Conservation (phyloP, 2,329 filamentous ascomycete genomes). For the Thielaviopsis ethacetica region DNA sequence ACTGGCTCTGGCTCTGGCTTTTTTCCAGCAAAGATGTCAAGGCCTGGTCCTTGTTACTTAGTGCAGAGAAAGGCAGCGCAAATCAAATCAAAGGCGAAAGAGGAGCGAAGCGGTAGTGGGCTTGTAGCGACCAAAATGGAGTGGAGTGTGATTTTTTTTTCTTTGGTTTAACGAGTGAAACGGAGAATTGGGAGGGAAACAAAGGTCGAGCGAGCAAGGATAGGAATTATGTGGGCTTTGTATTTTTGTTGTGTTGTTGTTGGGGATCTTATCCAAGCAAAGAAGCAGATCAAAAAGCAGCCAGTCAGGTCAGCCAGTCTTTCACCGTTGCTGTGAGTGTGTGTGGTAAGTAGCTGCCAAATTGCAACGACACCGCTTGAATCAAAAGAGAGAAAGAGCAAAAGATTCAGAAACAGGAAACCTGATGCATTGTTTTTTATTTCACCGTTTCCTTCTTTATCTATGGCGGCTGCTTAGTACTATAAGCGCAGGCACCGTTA, state of each 20-base stretch:
- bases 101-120: neutral
- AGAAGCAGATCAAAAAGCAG: neutral
- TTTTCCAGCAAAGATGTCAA: neutral
- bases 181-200: constrained; percentile 1
- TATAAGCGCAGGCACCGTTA: too few relatives aligned
- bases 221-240: constrained; percentile 3
- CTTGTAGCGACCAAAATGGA: neutral
- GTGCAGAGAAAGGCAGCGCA: neutral
- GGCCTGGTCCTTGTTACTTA: neutral
- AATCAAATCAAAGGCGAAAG: neutral
- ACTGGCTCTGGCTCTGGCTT: too few relatives aligned
- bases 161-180: too few relatives aligned
- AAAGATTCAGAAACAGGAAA: too few relatives aligned
- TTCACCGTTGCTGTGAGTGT: neutral
- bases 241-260: constrained; percentile 7
- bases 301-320: neutral
- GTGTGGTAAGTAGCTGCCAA: too few relatives aligned
- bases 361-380: too few relatives aligned
- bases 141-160: too few relatives aligned
- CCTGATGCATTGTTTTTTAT: too few relatives aligned
- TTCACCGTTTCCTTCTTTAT: too few relatives aligned
- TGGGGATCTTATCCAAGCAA: neutral
- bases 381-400: too few relatives aligned
- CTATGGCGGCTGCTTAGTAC: too few relatives aligned
- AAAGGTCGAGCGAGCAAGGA: constrained; percentile 2